A percentile compares a stretch with the other conserved stretches of the same genome.
These are phyloP conservation scores for Marasmius tenuissimus DNA, from an alignment of 1,284 basidiomycete species.

Conservation along the genomic window DNA sequence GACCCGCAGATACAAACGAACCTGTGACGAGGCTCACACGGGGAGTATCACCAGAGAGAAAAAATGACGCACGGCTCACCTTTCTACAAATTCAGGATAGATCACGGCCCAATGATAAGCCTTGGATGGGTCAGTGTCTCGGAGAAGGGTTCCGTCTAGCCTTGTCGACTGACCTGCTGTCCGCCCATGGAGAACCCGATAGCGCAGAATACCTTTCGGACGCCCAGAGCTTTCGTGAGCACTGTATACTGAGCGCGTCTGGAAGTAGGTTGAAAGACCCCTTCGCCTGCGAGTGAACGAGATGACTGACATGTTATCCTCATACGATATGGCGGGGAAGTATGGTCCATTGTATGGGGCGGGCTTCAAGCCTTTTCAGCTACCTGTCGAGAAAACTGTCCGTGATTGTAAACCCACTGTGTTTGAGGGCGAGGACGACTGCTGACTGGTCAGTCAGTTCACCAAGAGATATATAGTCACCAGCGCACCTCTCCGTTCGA, in stretches of 20 bases:
- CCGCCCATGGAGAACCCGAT: slow-evolving; percentile 67
- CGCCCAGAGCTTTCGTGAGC: slow-evolving; percentile 46
- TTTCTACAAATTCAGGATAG: slow-evolving; percentile 58
- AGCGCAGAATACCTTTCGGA: slow-evolving; percentile 49
- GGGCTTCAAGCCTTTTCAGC: slow-evolving; percentile 26
- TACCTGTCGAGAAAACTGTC: background rate
- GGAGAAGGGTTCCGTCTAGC: slow-evolving; percentile 11
- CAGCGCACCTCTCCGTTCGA: slow-evolving; percentile 52
- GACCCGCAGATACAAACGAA: slow-evolving; percentile 47
- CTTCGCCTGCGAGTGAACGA: background rate
- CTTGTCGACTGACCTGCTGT: slow-evolving; percentile 42
- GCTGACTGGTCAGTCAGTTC: background rate
- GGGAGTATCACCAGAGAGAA: background rate
- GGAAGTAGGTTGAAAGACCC: background rate
- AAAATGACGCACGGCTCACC: slow-evolving; percentile 24
- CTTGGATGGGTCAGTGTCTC: slow-evolving; percentile 24
- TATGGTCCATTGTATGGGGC: slow-evolving; percentile 46
- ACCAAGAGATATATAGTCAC: background rate
- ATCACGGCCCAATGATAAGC: slow-evolving; percentile 63
- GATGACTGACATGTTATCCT: slow-evolving; percentile 54
- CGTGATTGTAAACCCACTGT: background rate
- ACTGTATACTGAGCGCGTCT: slow-evolving; percentile 59
- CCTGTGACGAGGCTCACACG: background rate
- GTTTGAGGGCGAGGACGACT: background rate
- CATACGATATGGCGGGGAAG: slow-evolving; percentile 40